phyloP scores from a whole-genome alignment of 2,329 filamentous ascomycete genomes.

The Diplodia mutila region DNA sequence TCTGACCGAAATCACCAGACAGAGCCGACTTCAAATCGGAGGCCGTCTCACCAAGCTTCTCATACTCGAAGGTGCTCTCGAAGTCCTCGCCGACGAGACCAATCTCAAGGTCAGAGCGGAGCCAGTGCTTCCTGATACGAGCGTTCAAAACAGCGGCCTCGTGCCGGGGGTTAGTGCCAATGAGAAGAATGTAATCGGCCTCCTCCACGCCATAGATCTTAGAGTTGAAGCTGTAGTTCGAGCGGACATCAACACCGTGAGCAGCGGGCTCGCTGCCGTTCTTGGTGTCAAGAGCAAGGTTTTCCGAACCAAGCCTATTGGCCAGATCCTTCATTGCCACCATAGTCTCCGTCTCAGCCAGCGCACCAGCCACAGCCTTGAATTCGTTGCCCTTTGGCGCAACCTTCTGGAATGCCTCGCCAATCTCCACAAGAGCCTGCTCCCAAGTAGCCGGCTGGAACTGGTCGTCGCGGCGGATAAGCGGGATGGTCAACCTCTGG shows the following conservation, averaged over 20 bases:
- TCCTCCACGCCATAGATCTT: constrained; percentile 92
- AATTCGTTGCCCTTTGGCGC: constrained; percentile 90
- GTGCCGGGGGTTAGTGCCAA: constrained; percentile 93
- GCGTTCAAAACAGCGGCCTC: constrained; percentile 96
- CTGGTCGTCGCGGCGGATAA: constrained; percentile 85
- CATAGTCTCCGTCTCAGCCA: constrained; percentile 89
- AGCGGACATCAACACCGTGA: constrained; percentile 89
- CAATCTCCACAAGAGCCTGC: constrained; percentile 87
- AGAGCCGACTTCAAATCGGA: constrained; percentile 83
- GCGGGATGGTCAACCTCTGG: constrained; percentile 88
- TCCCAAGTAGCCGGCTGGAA: constrained; percentile 96
- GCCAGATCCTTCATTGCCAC: constrained; percentile 97
- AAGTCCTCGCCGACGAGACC: constrained; percentile 89
- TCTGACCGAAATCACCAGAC: constrained; percentile 87
- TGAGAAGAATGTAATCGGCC: constrained; percentile 85
- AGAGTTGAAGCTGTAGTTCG: constrained; percentile 97
- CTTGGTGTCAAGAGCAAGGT: constrained; percentile 89
- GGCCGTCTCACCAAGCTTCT: constrained; percentile 82
- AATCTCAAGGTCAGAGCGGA: constrained; percentile 91
- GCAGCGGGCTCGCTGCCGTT: constrained; percentile 81
- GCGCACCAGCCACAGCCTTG: constrained; percentile 89
- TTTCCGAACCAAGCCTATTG: constrained; percentile 95
- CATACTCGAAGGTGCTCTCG: constrained; percentile 92
- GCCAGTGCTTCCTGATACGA: constrained; percentile 96
- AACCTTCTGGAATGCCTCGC: constrained; percentile 75